Evolutionary conservation across 148 eudicot species (phyloP).

Genomic region (Nepenthes mirabilis): DNA sequence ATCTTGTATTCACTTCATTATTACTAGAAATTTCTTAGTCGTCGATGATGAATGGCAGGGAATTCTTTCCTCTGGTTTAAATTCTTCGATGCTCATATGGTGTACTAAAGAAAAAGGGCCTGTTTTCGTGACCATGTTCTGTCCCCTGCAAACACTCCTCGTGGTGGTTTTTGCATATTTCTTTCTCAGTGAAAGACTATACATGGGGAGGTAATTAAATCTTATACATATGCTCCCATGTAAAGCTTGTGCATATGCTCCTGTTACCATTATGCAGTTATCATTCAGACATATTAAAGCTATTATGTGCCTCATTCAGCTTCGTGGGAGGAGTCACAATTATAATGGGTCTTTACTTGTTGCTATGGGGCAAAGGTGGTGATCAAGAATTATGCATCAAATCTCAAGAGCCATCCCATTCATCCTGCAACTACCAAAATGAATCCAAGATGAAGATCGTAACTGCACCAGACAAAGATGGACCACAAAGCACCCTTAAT

Average conservation of each 20-base stretch:
- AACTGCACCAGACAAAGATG: constrained; percentile 4
- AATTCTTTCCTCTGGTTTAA: constrained; percentile 33
- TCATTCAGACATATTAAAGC: neutral
- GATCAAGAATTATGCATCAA: constrained; percentile 14
- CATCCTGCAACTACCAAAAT: constrained; percentile 9
- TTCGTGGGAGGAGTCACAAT: constrained; percentile 28
- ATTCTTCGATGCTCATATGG: constrained; percentile 24
- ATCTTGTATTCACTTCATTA: too few species aligned
- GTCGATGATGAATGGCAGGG: constrained; percentile 22
- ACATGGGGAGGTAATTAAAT: constrained; percentile 27
- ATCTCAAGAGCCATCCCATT: constrained; percentile 11
- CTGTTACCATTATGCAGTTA: neutral
- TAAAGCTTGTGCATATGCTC: too few species aligned
- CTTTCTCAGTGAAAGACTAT: constrained; percentile 34
- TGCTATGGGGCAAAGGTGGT: constrained; percentile 34
- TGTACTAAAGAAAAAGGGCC: constrained; percentile 32
- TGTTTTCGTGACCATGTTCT: constrained; percentile 34
- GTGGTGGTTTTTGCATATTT: constrained; percentile 32
- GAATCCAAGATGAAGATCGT: constrained; percentile 15
- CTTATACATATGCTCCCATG: neutral
- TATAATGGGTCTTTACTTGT: constrained; percentile 29
- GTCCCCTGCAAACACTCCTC: constrained; percentile 33
- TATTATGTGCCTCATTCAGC: constrained; percentile 10
- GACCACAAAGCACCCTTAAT: constrained; percentile 8
- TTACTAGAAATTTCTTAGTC: neutral